Evolutionary conservation across 164 flowering plant genomes (phyloP), one percentile per base, ranked within the genome.

Genomic region (Santalum album): DNA sequence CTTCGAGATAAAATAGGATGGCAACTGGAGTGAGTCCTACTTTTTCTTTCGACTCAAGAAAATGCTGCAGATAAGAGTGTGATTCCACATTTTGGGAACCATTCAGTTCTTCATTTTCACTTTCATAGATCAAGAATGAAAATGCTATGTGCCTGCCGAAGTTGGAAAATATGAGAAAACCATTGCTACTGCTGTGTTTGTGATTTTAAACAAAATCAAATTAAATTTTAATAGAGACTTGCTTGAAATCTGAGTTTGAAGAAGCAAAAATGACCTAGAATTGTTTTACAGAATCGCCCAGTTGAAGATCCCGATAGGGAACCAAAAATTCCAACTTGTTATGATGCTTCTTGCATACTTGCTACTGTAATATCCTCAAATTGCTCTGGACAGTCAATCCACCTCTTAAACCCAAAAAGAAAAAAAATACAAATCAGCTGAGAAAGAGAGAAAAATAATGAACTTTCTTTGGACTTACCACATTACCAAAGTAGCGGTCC

Each of bases 301-400:
- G 46, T 62, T 92, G 99, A 48, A 83, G 71, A 69, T 92, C 99
- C 99, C 99, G 89, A 96, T 96, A 92, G 23, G 96, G 99, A 63
- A 92, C 72, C 6, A 83, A 77, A 70, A 80, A 81, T 65, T 87
- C 96, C 25, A 87, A 76, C 66, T 83, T 79, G 73, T 77, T 70
- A n/a, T 73, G 83, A 74, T 86, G 89, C 59, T 58, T 83, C 65
- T 66, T 78, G 75, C 79, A 73, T 18, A 78, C 96, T 75, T 87
- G 94, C 94, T 87, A 74, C 38, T 92, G 96, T 43, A 89, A 34
- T 63, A 92, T 62, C 73, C 91, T 81, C 55, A 92, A 59, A 65
- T 92, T 92, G 71, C 96, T 79, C 44, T 91, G 83, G 43, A 89
- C 94, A 16, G 99, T 83, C 61, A 74, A 72, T 35, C 99, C 99